Conservation (phyloP, 2,329 filamentous ascomycete species). For the Fusarium sp. region DNA sequence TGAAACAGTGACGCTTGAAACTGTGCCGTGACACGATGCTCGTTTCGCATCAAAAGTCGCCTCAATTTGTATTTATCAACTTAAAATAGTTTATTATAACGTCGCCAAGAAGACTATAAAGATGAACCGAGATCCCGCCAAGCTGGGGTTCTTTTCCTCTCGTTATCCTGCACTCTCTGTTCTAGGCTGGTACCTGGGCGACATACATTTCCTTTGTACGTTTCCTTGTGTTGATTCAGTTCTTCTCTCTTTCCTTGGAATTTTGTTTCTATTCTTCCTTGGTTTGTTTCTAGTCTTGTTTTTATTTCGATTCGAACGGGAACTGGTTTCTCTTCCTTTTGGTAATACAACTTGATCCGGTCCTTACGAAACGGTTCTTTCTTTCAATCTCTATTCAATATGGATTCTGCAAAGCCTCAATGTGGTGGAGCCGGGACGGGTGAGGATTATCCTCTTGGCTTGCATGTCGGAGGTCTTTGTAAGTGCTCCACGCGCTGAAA, state of each 20-base stretch:
- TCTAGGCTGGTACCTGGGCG: slow-evolving; percentile 29
- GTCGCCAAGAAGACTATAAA: background rate
- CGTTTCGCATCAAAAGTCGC: slow-evolving; percentile 6
- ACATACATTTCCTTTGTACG: slow-evolving; percentile 14
- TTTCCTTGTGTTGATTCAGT: slow-evolving; percentile 15
- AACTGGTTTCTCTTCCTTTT: slow-evolving; percentile 8
- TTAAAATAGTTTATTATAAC: slow-evolving; percentile 33
- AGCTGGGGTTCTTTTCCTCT: background rate
- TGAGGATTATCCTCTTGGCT: slow-evolving; percentile 41
- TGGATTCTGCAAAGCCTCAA: slow-evolving; percentile 42
- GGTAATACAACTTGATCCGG: background rate
- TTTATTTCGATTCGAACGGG: background rate
- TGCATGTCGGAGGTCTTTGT: slow-evolving; percentile 48
- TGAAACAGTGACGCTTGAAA: slow-evolving; percentile 21
- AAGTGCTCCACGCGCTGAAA: slow-evolving; percentile 2
- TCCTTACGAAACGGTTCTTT: slow-evolving; percentile 3
- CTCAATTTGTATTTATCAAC: slow-evolving; percentile 1
- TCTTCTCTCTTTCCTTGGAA: background rate
- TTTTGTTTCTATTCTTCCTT: background rate
- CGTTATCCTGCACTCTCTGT: slow-evolving; percentile 15
- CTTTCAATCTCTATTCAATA: background rate
- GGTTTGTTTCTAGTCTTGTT: background rate
- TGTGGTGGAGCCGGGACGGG: slow-evolving; percentile 34
- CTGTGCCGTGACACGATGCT: slow-evolving; percentile 5
- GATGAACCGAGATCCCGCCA: background rate